A percentile compares a stretch with the other conserved stretches of the same genome.
phyloP scores from a whole-genome alignment of 495 filamentous ascomycete species.

The Margaritispora aquatica region DNA sequence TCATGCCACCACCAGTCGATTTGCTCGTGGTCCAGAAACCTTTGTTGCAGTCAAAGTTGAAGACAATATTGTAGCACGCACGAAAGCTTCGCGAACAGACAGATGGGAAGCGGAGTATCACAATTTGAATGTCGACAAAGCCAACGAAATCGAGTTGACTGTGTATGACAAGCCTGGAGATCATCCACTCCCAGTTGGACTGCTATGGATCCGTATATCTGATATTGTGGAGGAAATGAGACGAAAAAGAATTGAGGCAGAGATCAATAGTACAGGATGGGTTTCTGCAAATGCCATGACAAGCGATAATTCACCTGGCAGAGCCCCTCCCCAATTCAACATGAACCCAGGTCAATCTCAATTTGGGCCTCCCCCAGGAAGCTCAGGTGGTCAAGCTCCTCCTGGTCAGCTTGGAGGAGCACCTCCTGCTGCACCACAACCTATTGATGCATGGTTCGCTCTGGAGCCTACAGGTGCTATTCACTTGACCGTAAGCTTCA shows the following conservation, averaged over 20 bases:
- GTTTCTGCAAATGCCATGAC: conserved; percentile 93
- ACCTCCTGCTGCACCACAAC: conserved; percentile 46
- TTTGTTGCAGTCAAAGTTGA: conserved; percentile 96
- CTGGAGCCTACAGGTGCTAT: conserved; percentile 91
- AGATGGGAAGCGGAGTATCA: conserved; percentile 88
- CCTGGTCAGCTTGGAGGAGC: conserved; percentile 14
- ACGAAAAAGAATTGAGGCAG: conserved; percentile 92
- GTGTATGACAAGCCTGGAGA: conserved; percentile 91
- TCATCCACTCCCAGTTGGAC: conserved; percentile 84
- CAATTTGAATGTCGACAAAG: conserved; percentile 90
- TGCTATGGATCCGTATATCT: conserved; percentile 94
- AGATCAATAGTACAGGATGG: conserved; percentile 87
- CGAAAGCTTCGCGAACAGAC: conserved; percentile 80
- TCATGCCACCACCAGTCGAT: conserved; percentile 80
- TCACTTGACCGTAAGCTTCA: conserved; percentile 79
- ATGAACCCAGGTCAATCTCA: conserved; percentile 37
- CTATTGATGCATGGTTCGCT: conserved; percentile 94
- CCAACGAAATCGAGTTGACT: conserved; percentile 95
- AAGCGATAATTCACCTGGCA: conserved; percentile 41
- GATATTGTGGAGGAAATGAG: conserved; percentile 98
- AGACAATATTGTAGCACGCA: conserved; percentile 81
- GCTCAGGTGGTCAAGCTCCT: conserved; percentile 12
- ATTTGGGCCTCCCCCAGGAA: conserved; percentile 28
- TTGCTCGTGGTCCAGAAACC: conserved; percentile 86
- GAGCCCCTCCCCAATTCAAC: conserved; percentile 45